Conservation (phyloP, 352 stramenopile genomes). For the Phytophthora aleatoria region DNA sequence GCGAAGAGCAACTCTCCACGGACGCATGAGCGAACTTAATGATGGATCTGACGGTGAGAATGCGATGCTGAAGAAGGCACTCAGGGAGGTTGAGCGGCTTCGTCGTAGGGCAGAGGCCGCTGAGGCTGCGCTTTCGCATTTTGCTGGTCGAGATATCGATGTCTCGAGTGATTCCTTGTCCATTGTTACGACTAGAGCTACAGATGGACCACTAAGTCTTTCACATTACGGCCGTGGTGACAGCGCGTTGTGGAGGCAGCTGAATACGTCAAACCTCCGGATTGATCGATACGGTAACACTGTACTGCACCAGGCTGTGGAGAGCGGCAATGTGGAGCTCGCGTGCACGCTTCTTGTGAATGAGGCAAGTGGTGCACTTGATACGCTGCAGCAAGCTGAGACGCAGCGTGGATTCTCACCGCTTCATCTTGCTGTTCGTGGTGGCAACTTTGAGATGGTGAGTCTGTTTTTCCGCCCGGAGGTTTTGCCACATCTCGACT, state of each 20-base stretch:
- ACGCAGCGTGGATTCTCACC: conserved; percentile 65
- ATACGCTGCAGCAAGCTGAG: conserved; percentile 59
- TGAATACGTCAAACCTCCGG: conserved; percentile 29
- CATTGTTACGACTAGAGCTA: conserved; percentile 21
- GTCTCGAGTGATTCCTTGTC: conserved; percentile 21
- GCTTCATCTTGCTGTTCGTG: conserved; percentile 63
- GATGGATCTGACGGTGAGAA: conserved; percentile 29
- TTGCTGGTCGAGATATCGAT: conserved; percentile 20
- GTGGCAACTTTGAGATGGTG: conserved; percentile 64
- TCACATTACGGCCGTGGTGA: conserved; percentile 13
- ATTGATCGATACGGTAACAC: conserved; percentile 68
- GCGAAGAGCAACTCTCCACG: conserved; percentile 20
- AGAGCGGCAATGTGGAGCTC: conserved; percentile 48
- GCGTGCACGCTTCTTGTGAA: conserved; percentile 56
- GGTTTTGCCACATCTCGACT: conserved; percentile 66
- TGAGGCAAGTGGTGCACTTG: conserved; percentile 38
- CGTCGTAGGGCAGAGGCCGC: conserved; percentile 63
- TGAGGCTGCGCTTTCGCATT: conserved; percentile 57
- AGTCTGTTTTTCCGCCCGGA: conserved; percentile 82
- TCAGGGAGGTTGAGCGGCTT: conserved; percentile 60
- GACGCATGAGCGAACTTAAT: conserved; percentile 20
- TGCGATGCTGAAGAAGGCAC: conserved; percentile 51
- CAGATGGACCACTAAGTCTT: not conserved
- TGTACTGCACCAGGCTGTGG: conserved; percentile 51
- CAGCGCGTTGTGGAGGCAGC: conserved; percentile 28